Percentiles rank a stretch among this genome's conserved stretches.
phyloP scores from a whole-genome alignment of 2,329 filamentous ascomycete genomes.

The Arthrobotrys entomopaga region DNA sequence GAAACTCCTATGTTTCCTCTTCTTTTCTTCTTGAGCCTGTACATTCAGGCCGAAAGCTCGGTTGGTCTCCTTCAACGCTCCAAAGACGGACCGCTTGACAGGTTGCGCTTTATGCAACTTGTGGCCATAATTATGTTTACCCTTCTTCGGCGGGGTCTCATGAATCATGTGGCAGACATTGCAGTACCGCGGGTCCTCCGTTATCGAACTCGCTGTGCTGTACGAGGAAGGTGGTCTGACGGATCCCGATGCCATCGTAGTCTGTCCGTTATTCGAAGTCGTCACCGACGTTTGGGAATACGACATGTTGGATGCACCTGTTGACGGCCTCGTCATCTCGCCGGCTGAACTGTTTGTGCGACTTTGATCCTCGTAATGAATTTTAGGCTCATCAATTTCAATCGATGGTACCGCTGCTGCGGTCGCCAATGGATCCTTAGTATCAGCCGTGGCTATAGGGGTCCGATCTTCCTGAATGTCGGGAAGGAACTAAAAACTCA shows the following conservation, averaged over 20 bases:
- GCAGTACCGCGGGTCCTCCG: conserved; percentile 47
- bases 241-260: conserved; percentile 30
- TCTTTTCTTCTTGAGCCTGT: conserved; percentile 31
- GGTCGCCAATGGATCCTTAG: conserved; percentile 19
- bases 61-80: conserved; percentile 50
- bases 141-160: conserved; percentile 29
- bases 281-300: conserved; percentile 43
- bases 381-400: conserved; percentile 18
- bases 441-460: conserved; percentile 15
- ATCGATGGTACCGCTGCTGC: conserved; percentile 17
- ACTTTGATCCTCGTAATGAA: conserved; percentile 30
- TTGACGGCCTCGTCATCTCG: conserved; percentile 43
- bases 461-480: conserved; percentile 32
- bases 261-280: conserved; percentile 25
- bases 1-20: conserved; percentile 46
- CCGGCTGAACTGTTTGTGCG: conserved; percentile 31
- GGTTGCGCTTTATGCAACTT: conserved; percentile 41
- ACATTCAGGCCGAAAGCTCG: conserved; percentile 32
- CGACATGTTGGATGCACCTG: conserved; percentile 37
- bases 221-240: conserved; percentile 43
- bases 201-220: conserved; percentile 23
- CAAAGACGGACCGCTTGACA: conserved; percentile 37
- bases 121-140: conserved; percentile 36
- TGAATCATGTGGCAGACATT: conserved; percentile 51
- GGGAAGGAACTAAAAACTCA: conserved; percentile 16